A percentile compares a stretch with the other conserved stretches of the same genome.
phyloP scores from a whole-genome alignment of 2,329 filamentous ascomycete genomes.

The Cryphonectria radicalis region DNA sequence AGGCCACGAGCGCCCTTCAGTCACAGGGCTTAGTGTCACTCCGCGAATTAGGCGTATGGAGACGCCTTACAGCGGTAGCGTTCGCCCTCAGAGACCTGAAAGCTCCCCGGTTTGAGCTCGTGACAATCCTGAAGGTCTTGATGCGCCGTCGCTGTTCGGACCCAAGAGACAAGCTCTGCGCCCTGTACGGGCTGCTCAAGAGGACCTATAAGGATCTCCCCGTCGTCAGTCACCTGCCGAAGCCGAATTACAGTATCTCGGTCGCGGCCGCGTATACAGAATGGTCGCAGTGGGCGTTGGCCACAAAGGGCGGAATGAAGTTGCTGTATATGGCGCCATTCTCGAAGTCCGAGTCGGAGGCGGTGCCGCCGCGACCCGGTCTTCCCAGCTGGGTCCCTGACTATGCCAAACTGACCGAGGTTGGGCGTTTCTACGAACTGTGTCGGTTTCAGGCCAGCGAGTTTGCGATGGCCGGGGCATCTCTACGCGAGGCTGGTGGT shows the following conservation, averaged over 20 bases:
- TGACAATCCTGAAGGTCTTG: background rate
- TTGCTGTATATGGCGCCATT: background rate
- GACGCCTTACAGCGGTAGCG: background rate
- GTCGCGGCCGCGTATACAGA: background rate
- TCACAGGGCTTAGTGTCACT: background rate
- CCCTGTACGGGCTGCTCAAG: background rate
- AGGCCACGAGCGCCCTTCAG: background rate
- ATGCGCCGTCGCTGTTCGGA: background rate
- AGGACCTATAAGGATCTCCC: background rate
- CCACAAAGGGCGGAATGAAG: background rate
- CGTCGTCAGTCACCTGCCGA: background rate
- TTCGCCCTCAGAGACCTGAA: background rate
- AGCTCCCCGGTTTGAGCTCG: background rate
- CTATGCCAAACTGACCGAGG: background rate
- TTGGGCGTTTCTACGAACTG: background rate
- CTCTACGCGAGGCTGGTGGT: no score
- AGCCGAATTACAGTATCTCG: background rate
- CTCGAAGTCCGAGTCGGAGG: background rate
- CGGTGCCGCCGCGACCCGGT: background rate
- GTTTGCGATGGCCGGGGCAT: background rate
- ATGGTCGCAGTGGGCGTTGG: background rate
- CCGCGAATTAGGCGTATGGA: background rate
- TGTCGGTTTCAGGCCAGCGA: background rate
- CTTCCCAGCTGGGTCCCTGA: background rate
- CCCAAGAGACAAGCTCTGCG: background rate